A percentile compares a stretch with the other conserved stretches of the same genome.
phyloP scores from a whole-genome alignment of 139 green algal genomes.

The Chlorella sp. region DNA sequence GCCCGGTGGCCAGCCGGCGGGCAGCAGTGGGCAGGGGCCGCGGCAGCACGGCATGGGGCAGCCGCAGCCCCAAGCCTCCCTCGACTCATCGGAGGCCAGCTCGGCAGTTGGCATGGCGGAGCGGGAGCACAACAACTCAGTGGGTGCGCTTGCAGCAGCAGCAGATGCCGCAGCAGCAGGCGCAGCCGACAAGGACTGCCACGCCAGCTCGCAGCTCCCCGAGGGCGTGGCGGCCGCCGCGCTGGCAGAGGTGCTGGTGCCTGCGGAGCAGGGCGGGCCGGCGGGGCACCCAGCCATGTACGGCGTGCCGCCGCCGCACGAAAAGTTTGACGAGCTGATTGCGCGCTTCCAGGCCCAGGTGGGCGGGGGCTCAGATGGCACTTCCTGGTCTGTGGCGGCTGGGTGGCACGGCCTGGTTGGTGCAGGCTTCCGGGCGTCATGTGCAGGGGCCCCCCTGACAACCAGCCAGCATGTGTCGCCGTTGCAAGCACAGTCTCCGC shows the following conservation, averaged over 20 bases:
- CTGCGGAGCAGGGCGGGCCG: no score
- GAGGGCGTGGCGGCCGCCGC: neutral
- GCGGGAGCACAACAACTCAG: neutral
- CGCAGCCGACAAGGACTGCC: no score
- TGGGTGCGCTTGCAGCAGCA: neutral
- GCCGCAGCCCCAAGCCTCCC: neutral
- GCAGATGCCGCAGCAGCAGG: neutral
- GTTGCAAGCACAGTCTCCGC: neutral
- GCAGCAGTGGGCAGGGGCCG: neutral
- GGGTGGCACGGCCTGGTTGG: no score
- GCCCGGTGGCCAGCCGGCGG: neutral
- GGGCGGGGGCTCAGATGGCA: neutral
- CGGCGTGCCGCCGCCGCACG: neutral
- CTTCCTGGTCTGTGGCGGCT: neutral
- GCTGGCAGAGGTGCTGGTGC: neutral
- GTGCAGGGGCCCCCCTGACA: no score
- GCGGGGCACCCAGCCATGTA: neutral
- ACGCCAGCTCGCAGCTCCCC: no score
- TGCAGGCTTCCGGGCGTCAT: no score
- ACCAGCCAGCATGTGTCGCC: no score
- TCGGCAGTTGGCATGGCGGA: neutral
- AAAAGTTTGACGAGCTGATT: constrained; percentile 2
- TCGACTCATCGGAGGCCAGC: neutral
- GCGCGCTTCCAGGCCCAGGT: constrained; percentile 14
- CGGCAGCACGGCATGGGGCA: neutral